Evolutionary conservation across 139 green algal genomes (phyloP).

Genomic region (Ettlia oleoabundans): DNA sequence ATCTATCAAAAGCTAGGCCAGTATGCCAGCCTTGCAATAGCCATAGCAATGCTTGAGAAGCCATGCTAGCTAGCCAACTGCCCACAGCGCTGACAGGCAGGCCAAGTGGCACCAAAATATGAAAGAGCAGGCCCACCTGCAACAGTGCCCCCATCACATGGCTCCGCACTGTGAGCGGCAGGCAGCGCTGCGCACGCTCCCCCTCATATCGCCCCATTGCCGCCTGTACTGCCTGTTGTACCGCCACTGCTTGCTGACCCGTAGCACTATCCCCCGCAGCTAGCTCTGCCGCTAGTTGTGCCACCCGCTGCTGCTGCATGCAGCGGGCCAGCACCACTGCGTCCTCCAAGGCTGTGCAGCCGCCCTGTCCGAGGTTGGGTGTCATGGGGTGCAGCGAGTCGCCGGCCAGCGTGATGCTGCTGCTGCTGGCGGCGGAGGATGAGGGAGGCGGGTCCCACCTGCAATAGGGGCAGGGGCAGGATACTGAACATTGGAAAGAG

Average conservation of each 20-base stretch:
- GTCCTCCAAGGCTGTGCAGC: conserved; percentile 78
- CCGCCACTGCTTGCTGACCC: background rate
- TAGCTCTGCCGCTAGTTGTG: background rate
- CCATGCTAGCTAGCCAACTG: too few relatives aligned
- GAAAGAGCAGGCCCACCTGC: too few relatives aligned
- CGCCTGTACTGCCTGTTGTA: conserved; percentile 23
- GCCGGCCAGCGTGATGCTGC: conserved; percentile 69
- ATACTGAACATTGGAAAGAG: too few relatives aligned
- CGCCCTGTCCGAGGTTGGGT: conserved; percentile 69
- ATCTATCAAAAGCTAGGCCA: too few relatives aligned
- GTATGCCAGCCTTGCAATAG: too few relatives aligned
- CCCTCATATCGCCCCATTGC: conserved; percentile 64
- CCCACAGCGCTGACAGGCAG: too few relatives aligned
- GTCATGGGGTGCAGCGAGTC: conserved; percentile 88
- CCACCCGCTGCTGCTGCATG: conserved; percentile 30
- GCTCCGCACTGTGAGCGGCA: conserved; percentile 55
- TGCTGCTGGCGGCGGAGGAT: conserved; percentile 17
- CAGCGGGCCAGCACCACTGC: conserved; percentile 62
- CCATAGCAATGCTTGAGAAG: too few relatives aligned
- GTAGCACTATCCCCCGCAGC: too few relatives aligned
- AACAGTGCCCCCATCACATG: conserved; percentile 59
- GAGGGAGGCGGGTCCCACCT: conserved; percentile 38
- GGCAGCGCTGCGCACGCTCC: conserved; percentile 37
- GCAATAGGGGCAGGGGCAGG: background rate
- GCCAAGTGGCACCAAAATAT: too few relatives aligned